phyloP scores from a whole-genome alignment of 1,139 yeast genomes.

The Yamadazyma songkhlaensis region DNA sequence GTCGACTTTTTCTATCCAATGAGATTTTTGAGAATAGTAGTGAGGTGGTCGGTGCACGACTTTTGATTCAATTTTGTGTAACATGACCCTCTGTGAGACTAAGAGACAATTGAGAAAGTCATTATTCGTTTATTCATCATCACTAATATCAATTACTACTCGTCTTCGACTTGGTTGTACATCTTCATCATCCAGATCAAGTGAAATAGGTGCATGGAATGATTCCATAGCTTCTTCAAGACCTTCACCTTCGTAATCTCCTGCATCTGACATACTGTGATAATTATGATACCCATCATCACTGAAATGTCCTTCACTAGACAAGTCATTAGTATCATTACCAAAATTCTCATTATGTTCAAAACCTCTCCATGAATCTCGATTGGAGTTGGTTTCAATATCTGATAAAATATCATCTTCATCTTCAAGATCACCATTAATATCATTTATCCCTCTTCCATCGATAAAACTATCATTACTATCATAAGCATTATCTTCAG shows the following conservation, averaged over 20 bases:
- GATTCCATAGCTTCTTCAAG: constrained; percentile 17
- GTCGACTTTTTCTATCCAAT: constrained; percentile 15
- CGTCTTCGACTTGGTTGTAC: constrained; percentile 2
- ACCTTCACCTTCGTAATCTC: constrained; percentile 13
- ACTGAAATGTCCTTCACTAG: not conserved
- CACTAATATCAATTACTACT: constrained; percentile 1
- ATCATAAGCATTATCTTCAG: constrained; percentile 22
- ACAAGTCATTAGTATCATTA: not conserved
- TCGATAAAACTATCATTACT: constrained; percentile 30
- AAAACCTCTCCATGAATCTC: constrained; percentile 13
- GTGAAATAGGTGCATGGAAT: constrained; percentile 9
- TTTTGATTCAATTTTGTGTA: not conserved
- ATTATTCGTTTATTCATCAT: constrained; percentile 1
- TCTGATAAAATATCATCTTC: constrained; percentile 8
- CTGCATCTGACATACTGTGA: constrained; percentile 1
- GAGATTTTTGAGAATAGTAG: constrained; percentile 7
- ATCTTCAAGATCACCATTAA: constrained; percentile 11
- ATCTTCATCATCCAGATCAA: constrained; percentile 4
- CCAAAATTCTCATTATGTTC: constrained; percentile 6
- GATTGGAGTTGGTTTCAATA: constrained; percentile 7
- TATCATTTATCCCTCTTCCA: constrained; percentile 15
- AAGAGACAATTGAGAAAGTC: too few species aligned
- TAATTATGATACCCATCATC: not conserved
- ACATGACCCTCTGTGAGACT: too few species aligned
- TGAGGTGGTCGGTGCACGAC: constrained; percentile 3